Evolutionary conservation across 2,329 filamentous ascomycete species (phyloP), one percentile per base, ranked within the genome.

Genomic region (Cladosporium halotolerans): DNA sequence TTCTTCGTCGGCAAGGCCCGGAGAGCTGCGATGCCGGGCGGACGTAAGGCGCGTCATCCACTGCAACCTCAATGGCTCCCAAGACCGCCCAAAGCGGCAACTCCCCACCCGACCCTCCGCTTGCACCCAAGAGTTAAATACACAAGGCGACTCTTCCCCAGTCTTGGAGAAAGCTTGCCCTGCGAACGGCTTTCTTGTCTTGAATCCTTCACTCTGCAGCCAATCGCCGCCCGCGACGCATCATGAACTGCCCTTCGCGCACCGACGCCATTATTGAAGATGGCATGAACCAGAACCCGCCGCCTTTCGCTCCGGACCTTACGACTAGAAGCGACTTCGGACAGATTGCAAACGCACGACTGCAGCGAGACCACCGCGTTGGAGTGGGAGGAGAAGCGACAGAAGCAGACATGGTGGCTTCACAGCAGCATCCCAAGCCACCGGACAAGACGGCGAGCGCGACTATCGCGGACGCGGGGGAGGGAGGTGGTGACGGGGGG

Each of bases 231-330:
- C 13, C 36, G 5, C 2, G 4, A 42, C 16, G 34, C 19, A 59
- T 19, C 51, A 86, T 86, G 83, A 85, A 85, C 63, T 84, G 82
- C 65, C 82, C 82, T 54, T 84, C 82, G 5, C 74, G 80, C 59
- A 80, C 76, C 32, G 82, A 86, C 56, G 70, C 72, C 9, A 75
- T 80, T 53, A 72, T 75, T 31, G 66, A 75, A 46, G 71, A 74
- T 45, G 75, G 79, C 48, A 82, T 76, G 70, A 86, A 85, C 62
- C 83, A 85, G 67, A 84, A 74, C 57, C 83, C 82, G 1, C 72
- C 76, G 52, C 71, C 72, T 2, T 68, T 85, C 53, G 77, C 77
- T 54, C 74, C 76, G n/a, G 82, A 84, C 63, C 71, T 77, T 33
- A 85, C 82, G 2, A 85, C 82, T 5, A 73, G 79, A 53, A 78